Conservation (phyloP, 2,329 filamentous ascomycete genomes). For the Fusarium cyanostomum region DNA sequence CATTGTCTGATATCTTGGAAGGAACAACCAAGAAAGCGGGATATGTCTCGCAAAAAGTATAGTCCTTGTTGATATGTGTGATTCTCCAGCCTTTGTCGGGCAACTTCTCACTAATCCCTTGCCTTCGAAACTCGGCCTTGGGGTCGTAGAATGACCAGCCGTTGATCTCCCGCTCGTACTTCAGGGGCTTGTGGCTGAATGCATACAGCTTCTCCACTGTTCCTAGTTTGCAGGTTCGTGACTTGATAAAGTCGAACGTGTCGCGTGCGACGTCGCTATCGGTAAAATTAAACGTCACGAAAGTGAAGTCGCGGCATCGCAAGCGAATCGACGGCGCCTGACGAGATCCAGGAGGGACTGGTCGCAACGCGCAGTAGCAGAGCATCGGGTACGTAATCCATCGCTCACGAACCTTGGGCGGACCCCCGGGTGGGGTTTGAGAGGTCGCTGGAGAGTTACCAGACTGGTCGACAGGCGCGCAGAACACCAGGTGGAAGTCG, state of each 20-base stretch:
- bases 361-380: constrained; percentile 78
- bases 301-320: constrained; percentile 92
- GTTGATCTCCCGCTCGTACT: constrained; percentile 76
- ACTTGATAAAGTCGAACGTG: constrained; percentile 86
- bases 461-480: constrained; percentile 52
- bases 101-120: constrained; percentile 87
- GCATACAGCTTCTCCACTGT: constrained; percentile 90
- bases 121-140: constrained; percentile 82
- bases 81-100: constrained; percentile 85
- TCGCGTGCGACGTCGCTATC: constrained; percentile 80
- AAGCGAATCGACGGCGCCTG: constrained; percentile 85
- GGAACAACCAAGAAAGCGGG: constrained; percentile 87
- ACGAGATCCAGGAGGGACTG: constrained; percentile 73
- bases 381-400: constrained; percentile 98
- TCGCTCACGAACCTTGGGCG: constrained; percentile 67
- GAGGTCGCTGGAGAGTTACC: constrained; percentile 22
- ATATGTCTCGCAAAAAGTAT: constrained; percentile 92
- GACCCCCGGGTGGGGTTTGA: constrained; percentile 31
- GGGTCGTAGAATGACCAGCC: constrained; percentile 90
- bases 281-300: constrained; percentile 88
- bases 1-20: constrained; percentile 92
- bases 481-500: constrained; percentile 69
- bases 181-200: constrained; percentile 82
- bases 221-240: constrained; percentile 82
- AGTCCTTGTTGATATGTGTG: constrained; percentile 89